Conservation (phyloP, 2,329 filamentous ascomycete genomes). For the Verticillium zaregamsianum region DNA sequence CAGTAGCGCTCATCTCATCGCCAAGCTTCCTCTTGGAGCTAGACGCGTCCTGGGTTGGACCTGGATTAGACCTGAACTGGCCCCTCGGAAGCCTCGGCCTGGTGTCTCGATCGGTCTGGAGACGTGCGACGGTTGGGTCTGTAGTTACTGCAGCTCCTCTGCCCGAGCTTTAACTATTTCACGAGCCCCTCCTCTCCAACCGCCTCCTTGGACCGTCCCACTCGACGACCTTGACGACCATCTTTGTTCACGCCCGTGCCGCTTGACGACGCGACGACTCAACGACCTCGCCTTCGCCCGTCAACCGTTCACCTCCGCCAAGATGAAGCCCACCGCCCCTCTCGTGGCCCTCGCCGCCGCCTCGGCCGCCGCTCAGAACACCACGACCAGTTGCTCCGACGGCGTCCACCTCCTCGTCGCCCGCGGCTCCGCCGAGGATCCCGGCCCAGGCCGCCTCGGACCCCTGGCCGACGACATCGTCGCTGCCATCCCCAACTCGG, state of each 20-base stretch:
- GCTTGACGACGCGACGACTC: not conserved
- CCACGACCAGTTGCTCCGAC: constrained; percentile 22
- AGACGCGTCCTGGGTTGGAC: not conserved
- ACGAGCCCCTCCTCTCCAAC: not conserved
- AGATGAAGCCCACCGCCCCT: constrained; percentile 3
- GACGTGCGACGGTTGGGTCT: not conserved
- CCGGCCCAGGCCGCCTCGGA: constrained; percentile 29
- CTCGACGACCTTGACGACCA: not conserved
- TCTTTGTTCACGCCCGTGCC: not conserved
- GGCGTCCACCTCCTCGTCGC: constrained; percentile 36
- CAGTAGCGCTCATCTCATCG: not conserved
- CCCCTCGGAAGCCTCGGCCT: not conserved
- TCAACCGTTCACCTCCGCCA: not conserved
- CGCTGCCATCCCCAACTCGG: constrained; percentile 26
- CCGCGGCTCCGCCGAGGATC: constrained; percentile 30
- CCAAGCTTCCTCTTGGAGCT: not conserved
- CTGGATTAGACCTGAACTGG: not conserved
- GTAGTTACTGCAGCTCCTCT: not conserved
- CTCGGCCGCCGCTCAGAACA: constrained; percentile 17
- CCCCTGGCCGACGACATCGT: constrained; percentile 26
- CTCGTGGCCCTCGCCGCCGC: constrained; percentile 15
- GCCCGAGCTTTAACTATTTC: not conserved
- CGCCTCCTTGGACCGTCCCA: not conserved
- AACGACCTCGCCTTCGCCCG: not conserved
- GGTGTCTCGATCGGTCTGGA: not conserved